Percentiles rank a stretch among this genome's conserved stretches.
These are phyloP conservation scores for Puccinia polysora DNA, from an alignment of 1,284 basidiomycete species.

Conservation along the genomic window DNA sequence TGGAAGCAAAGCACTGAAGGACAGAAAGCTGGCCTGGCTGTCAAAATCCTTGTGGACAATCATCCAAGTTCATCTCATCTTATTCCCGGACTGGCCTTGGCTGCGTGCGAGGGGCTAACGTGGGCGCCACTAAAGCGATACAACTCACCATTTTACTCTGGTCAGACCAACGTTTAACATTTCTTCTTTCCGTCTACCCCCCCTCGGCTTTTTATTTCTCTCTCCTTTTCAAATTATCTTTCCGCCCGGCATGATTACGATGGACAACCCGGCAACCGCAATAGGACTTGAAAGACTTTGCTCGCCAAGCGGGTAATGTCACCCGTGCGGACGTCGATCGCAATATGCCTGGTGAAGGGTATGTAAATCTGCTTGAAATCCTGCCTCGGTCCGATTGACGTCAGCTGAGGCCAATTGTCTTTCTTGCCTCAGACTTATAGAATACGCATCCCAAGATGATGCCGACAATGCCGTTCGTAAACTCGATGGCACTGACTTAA, in stretches of 20 bases:
- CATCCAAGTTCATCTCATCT: no score
- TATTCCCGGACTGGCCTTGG: background rate
- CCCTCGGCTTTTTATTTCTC: constrained; percentile 43
- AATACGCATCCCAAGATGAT: constrained; percentile 78
- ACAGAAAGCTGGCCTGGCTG: no score
- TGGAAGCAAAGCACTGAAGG: background rate
- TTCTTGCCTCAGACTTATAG: constrained; percentile 65
- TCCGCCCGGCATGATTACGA: background rate
- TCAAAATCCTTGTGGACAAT: no score
- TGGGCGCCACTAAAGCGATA: background rate
- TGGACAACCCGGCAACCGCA: background rate
- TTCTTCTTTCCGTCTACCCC: constrained; percentile 33
- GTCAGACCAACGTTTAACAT: constrained; percentile 14
- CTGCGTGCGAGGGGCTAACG: background rate
- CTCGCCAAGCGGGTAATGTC: constrained; percentile 76
- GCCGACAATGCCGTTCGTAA: constrained; percentile 84
- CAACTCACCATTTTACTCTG: background rate
- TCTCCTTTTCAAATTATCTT: constrained; percentile 17
- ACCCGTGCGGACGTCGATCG: constrained; percentile 89
- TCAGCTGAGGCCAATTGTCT: constrained; percentile 5
- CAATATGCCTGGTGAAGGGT: constrained; percentile 78
- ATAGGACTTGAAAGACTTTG: constrained; percentile 95
- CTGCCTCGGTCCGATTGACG: background rate
- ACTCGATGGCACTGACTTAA: constrained; percentile 73
- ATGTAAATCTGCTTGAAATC: constrained; percentile 25